Evolutionary conservation across 495 filamentous ascomycete genomes (phyloP).

Genomic region (Neurospora hispaniola): DNA sequence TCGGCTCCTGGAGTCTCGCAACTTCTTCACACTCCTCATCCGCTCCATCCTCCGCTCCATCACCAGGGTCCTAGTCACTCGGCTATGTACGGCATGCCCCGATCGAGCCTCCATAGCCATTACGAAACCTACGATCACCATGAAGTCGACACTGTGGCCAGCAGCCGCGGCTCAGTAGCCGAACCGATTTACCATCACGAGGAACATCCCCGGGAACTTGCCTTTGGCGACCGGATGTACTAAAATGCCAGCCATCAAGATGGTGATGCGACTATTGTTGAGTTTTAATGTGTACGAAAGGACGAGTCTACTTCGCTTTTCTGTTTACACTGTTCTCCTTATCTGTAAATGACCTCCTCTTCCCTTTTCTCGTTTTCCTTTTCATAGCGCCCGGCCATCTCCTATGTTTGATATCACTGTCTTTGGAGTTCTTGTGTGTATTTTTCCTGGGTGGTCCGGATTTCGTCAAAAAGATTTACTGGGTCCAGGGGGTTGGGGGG

Average conservation of each 20-base stretch:
- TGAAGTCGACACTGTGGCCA: slow-evolving; percentile 26
- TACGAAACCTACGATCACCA: slow-evolving; percentile 40
- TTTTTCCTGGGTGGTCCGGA: neutral
- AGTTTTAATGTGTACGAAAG: neutral
- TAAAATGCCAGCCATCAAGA: slow-evolving; percentile 7
- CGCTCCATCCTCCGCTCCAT: slow-evolving; percentile 4
- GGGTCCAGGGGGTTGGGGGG: neutral
- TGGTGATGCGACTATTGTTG: neutral
- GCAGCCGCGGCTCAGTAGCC: slow-evolving; percentile 22
- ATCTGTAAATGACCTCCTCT: neutral
- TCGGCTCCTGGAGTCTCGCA: slow-evolving; percentile 14
- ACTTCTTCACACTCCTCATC: slow-evolving; percentile 11
- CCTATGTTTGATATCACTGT: neutral
- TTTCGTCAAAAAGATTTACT: neutral
- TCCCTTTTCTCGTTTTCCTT: neutral
- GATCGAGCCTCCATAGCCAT: slow-evolving; percentile 15
- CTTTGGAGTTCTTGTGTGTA: neutral
- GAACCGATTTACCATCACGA: slow-evolving; percentile 33
- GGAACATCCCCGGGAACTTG: slow-evolving; percentile 26
- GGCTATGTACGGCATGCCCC: slow-evolving; percentile 20
- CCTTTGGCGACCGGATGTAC: slow-evolving; percentile 33
- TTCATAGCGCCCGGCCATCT: neutral
- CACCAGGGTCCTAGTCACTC: slow-evolving; percentile 16
- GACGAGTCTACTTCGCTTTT: neutral
- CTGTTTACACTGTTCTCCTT: neutral